Percentiles rank a stretch among this genome's conserved stretches.
phyloP scores from a whole-genome alignment of 2,329 filamentous ascomycete species.

The Ophiostoma novo-ulmi region DNA sequence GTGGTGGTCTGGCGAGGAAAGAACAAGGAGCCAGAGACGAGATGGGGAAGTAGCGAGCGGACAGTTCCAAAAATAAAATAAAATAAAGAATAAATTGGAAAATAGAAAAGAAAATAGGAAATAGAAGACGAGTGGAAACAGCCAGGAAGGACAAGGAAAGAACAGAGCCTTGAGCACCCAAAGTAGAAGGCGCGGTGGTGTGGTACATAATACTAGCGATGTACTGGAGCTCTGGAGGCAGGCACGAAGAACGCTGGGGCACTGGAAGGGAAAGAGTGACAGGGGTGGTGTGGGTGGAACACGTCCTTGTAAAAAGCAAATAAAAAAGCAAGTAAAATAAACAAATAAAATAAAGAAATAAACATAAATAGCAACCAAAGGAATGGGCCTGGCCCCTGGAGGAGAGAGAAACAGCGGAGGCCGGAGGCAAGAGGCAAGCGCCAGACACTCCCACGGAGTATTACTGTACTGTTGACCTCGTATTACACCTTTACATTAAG shows the following conservation, averaged over 20 bases:
- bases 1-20: slow-evolving; percentile 7
- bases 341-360: not conserved
- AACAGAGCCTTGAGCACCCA: not conserved
- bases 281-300: slow-evolving; percentile 11
- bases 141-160: not conserved
- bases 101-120: not conserved
- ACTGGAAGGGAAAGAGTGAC: slow-evolving; percentile 5
- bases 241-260: not conserved
- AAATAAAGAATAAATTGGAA: slow-evolving; percentile 7
- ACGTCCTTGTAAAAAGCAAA: not conserved
- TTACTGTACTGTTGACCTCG: not conserved
- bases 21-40: slow-evolving; percentile 1
- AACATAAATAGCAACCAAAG: not conserved
- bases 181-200: slow-evolving; percentile 5
- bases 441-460: not conserved
- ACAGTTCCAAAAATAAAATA: slow-evolving; percentile 15
- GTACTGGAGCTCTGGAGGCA: not conserved
- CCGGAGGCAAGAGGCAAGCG: not conserved
- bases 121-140: not conserved
- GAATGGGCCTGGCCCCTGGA: not conserved
- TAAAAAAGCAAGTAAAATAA: not conserved
- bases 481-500: not conserved
- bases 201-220: not conserved
- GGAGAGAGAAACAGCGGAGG: not conserved
- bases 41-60: slow-evolving; percentile 10